Base-by-base conservation (phyloP, 139 green algal species). In the Tetradesmus obliquus region DNA sequence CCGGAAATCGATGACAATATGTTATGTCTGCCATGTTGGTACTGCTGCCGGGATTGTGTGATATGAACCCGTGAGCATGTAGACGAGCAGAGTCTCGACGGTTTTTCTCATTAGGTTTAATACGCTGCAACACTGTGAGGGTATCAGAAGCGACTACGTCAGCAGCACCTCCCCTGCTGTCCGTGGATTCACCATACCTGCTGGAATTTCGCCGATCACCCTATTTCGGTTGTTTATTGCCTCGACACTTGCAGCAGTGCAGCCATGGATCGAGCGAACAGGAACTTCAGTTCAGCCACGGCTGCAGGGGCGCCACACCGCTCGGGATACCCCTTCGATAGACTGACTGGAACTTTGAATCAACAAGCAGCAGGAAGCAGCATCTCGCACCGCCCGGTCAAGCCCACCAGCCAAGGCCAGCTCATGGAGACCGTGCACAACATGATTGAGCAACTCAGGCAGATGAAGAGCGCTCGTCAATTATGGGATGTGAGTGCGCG, bases 381-480 rank as follows among this genome's bases (percentile, higher is more conserved):
- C 17, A 76, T 76, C 66, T 76, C 66, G 17, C 66, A 76, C 66
- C 66, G 66, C 17, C 66, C 66, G n/a, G 66, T 76, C 66, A 76
- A 76, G 66, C 66, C 66, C 66, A 24, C 66, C 66, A 76, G 66
- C 66, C 66, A 76, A 76, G 66, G 66, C 66, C 66, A 76, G 66
- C 66, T 90, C 7, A 24, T 55, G 86, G 20, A 72, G 86, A 90
- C 86, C 1, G 55, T 90, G 53, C 32, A 51, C 71, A 66, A 55
- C 8, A 10, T 90, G 71, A 55, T 83, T 2, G 55, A 83, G 5
- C 66, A 69, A 6, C 32, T 90, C 19, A 66, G 69, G 58, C 86
- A 82, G 7, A 82, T 69, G 24, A 62, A 55, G 20, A 55, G 32
- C 69, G 53, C 79, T 54, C 72, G 24, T 6, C 51, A 90, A 5